phyloP scores from a whole-genome alignment of 2,329 filamentous ascomycete genomes.

The Lecanicillium sp. region DNA sequence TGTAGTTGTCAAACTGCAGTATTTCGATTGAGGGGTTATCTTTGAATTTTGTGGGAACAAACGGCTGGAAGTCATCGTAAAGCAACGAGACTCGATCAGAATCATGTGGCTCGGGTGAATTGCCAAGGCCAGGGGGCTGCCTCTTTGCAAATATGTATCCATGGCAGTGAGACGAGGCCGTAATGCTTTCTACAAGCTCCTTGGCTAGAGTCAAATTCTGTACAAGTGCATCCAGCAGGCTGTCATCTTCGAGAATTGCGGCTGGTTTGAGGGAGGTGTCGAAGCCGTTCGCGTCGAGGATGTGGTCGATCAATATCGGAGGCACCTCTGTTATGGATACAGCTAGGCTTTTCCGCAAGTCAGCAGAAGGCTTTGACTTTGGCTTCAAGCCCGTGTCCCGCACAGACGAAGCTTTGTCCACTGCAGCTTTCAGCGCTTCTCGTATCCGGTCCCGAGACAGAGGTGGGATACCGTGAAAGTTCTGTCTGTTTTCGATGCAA shows the following conservation, averaged over 20 bases:
- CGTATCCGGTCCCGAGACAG: constrained; percentile 68
- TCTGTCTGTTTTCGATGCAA: constrained; percentile 73
- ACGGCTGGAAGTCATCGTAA: constrained; percentile 95
- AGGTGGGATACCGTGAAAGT: constrained; percentile 66
- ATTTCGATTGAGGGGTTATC: constrained; percentile 58
- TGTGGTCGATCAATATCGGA: constrained; percentile 81
- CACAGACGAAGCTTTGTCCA: constrained; percentile 44
- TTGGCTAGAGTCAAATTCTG: constrained; percentile 63
- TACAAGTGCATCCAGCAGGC: constrained; percentile 59
- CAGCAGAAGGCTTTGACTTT: constrained; percentile 66
- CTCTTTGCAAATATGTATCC: constrained; percentile 84
- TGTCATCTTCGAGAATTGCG: constrained; percentile 60
- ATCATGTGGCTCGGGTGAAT: constrained; percentile 12
- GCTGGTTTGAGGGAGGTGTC: constrained; percentile 61
- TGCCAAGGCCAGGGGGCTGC: constrained; percentile 7
- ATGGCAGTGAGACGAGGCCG: constrained; percentile 54
- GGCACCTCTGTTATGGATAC: constrained; percentile 83
- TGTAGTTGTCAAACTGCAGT: constrained; percentile 76
- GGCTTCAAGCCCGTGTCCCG: constrained; percentile 48
- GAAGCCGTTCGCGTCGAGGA: constrained; percentile 61
- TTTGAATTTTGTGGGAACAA: constrained; percentile 73
- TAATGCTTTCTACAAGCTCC: constrained; percentile 61
- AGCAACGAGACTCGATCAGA: constrained; percentile 42
- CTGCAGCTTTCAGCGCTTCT: constrained; percentile 58
- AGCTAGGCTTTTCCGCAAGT: constrained; percentile 71